Percentiles rank a stretch among this genome's conserved stretches.
phyloP scores from a whole-genome alignment of 2,329 filamentous ascomycete species.

The Curvularia lunata region DNA sequence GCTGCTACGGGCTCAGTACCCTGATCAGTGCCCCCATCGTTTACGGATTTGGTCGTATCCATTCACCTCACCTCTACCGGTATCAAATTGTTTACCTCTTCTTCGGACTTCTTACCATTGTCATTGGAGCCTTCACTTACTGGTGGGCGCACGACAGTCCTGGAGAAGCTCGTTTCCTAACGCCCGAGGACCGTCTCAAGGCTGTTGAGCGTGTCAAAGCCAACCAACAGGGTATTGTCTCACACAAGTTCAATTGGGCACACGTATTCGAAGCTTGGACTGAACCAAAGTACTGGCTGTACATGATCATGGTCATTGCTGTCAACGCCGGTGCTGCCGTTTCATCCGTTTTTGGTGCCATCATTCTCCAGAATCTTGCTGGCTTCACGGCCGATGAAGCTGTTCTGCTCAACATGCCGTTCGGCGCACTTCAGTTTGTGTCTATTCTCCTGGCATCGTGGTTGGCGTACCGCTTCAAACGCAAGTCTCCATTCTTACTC shows the following conservation, averaged over 20 bases:
- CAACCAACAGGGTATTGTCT: constrained; percentile 77
- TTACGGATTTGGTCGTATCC: constrained; percentile 64
- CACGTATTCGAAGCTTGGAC: constrained; percentile 65
- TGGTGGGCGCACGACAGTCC: constrained; percentile 62
- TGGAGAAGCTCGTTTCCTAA: constrained; percentile 65
- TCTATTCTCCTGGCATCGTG: constrained; percentile 54
- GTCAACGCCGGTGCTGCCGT: constrained; percentile 51
- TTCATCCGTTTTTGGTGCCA: constrained; percentile 65
- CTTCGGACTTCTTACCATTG: constrained; percentile 51
- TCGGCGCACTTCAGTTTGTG: constrained; percentile 49
- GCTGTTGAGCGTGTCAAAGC: constrained; percentile 72
- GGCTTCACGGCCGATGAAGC: constrained; percentile 67
- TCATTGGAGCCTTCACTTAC: constrained; percentile 50
- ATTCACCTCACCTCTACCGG: constrained; percentile 62
- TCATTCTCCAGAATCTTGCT: constrained; percentile 62
- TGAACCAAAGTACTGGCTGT: constrained; percentile 62
- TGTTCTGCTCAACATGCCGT: constrained; percentile 62
- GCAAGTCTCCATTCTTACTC: constrained; percentile 60
- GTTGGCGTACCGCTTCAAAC: constrained; percentile 65
- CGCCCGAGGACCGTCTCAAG: constrained; percentile 68
- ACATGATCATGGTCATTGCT: constrained; percentile 34
- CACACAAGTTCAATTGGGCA: constrained; percentile 68
- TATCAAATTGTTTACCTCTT: constrained; percentile 66
- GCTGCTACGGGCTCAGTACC: constrained; percentile 66
- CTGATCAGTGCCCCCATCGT: constrained; percentile 66